Evolutionary conservation across 2,329 filamentous ascomycete genomes (phyloP).

Genomic region (Rachicladosporium sp.): DNA sequence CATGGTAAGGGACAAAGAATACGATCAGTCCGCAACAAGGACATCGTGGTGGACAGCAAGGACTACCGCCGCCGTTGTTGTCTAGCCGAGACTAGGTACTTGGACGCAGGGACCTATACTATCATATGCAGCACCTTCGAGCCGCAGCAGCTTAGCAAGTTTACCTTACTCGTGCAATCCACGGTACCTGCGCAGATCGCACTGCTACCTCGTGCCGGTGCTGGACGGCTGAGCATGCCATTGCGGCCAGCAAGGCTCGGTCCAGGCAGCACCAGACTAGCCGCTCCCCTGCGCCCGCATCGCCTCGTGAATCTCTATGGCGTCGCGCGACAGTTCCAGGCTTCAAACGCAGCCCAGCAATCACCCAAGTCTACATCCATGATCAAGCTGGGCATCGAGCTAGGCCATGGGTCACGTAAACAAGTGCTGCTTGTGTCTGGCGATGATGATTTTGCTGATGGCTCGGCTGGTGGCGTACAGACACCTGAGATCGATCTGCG

Average conservation of each 20-base stretch:
- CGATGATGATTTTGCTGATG: constrained; percentile 65
- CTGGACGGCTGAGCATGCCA: constrained; percentile 56
- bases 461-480: constrained; percentile 47
- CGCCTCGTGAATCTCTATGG: constrained; percentile 34
- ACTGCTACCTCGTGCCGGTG: constrained; percentile 58
- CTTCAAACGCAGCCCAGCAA: not conserved
- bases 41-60: constrained; percentile 72
- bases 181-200: constrained; percentile 43
- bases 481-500: constrained; percentile 65
- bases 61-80: constrained; percentile 77
- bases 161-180: constrained; percentile 60
- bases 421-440: constrained; percentile 52
- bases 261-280: constrained; percentile 39
- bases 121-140: constrained; percentile 88
- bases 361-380: constrained; percentile 24
- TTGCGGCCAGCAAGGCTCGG: constrained; percentile 43
- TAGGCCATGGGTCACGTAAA: constrained; percentile 58
- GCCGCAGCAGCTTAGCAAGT: constrained; percentile 60
- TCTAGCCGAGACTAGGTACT: constrained; percentile 46
- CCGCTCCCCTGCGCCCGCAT: constrained; percentile 37
- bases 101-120: constrained; percentile 68
- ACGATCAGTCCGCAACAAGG: constrained; percentile 56
- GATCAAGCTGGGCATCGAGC: constrained; percentile 60
- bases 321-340: constrained; percentile 10
- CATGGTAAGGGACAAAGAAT: constrained; percentile 65